phyloP scores from a whole-genome alignment of 2,329 filamentous ascomycete species.

The Samsoniella hepiali region DNA sequence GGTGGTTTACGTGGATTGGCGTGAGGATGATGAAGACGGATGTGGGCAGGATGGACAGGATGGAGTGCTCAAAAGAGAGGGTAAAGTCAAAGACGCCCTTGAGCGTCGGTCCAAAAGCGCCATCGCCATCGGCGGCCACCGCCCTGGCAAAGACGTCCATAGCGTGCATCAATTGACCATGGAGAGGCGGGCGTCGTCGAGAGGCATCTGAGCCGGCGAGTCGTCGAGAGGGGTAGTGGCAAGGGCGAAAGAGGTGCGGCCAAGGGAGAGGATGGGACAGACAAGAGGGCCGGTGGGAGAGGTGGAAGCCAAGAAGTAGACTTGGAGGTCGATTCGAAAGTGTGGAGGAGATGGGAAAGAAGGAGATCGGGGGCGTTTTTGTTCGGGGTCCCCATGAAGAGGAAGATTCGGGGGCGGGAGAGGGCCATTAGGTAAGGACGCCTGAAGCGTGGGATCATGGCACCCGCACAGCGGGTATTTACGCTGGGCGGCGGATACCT shows the following conservation, averaged over 20 bases:
- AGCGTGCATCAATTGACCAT: slow-evolving; percentile 8
- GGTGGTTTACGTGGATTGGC: slow-evolving; percentile 8
- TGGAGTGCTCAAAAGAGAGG: slow-evolving; percentile 13
- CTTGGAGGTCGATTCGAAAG: slow-evolving; percentile 2
- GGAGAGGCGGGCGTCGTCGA: slow-evolving; percentile 7
- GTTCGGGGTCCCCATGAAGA: slow-evolving; percentile 16
- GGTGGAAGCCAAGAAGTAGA: neutral
- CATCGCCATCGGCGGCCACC: slow-evolving; percentile 9
- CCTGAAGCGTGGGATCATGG: neutral
- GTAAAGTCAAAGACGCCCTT: slow-evolving; percentile 18
- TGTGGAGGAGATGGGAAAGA: slow-evolving; percentile 12
- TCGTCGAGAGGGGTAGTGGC: neutral
- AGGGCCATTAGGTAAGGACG: slow-evolving; percentile 9
- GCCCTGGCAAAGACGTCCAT: slow-evolving; percentile 13
- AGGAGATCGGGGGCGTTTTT: slow-evolving; percentile 16
- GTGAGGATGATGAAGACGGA: slow-evolving; percentile 21
- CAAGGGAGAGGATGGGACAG: neutral
- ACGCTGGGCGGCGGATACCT: neutral
- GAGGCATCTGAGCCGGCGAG: neutral
- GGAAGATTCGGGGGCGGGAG: slow-evolving; percentile 14
- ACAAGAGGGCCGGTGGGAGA: neutral
- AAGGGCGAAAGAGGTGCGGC: neutral
- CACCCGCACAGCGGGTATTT: neutral
- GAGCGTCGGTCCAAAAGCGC: slow-evolving; percentile 10
- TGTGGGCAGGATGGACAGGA: slow-evolving; percentile 14